A percentile compares a stretch with the other conserved stretches of the same genome.
These are phyloP conservation scores for Ilex aquifolium DNA, from an alignment of 257 asterid genomes.

Conservation along the genomic window DNA sequence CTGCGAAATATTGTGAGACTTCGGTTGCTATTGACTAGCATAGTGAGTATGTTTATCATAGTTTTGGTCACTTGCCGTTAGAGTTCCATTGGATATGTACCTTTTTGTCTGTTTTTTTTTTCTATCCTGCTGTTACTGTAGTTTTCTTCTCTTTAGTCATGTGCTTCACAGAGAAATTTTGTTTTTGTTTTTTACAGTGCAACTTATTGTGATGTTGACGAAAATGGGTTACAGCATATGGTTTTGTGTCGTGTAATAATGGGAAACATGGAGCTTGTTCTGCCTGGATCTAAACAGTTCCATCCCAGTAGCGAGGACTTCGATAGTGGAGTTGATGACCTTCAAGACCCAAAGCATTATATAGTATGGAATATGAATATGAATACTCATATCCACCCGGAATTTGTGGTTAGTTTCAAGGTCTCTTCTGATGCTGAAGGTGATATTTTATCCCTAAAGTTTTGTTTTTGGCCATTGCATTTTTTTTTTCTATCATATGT, in stretches of 20 bases:
- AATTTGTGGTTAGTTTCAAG: background rate
- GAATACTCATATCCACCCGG: background rate
- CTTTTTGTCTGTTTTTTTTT: background rate
- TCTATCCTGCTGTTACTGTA: background rate
- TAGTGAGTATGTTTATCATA: background rate
- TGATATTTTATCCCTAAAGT: background rate
- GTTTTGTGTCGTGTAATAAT: background rate
- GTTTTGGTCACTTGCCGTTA: background rate
- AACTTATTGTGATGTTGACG: constrained; percentile 2
- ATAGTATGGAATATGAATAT: constrained; percentile 4
- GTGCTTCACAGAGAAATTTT: background rate
- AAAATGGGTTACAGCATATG: constrained; percentile 1
- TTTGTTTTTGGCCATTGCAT: too few relatives aligned
- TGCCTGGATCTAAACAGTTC: background rate
- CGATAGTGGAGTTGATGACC: background rate
- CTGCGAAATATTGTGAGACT: too few relatives aligned
- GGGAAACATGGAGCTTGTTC: constrained; percentile 4
- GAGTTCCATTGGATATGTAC: background rate
- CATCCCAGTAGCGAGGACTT: constrained; percentile 6
- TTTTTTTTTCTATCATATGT: too few relatives aligned
- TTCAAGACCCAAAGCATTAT: background rate
- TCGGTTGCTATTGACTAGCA: too few relatives aligned
- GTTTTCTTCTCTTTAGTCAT: background rate
- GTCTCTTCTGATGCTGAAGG: background rate
- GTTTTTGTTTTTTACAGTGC: background rate